These are phyloP conservation scores for Penicillium coprophilum DNA, from an alignment of 495 filamentous ascomycete genomes.

Conservation along the genomic window DNA sequence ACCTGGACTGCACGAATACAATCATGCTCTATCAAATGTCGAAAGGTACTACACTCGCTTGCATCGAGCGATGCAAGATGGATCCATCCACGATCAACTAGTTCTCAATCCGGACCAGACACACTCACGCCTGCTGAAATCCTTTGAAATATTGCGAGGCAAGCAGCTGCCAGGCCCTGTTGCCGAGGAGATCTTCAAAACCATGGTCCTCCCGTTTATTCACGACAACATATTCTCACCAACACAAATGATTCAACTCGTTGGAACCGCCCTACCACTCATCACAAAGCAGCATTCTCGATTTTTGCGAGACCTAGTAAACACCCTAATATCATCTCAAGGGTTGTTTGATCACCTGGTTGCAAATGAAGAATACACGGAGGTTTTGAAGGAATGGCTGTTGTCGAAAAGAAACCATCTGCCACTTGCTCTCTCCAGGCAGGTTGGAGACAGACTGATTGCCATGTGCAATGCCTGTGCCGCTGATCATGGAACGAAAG, in stretches of 20 bases:
- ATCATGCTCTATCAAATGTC: conserved; percentile 7
- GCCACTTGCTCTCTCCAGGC: background rate
- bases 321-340: background rate
- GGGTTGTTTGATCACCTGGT: conserved; percentile 10
- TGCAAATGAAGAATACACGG: conserved; percentile 5
- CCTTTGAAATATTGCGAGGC: conserved; percentile 8
- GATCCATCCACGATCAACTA: conserved; percentile 9
- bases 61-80: conserved; percentile 6
- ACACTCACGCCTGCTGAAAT: conserved; percentile 9
- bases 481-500: conserved; percentile 4
- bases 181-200: conserved; percentile 12
- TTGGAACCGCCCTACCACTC: conserved; percentile 13
- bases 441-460: conserved; percentile 2
- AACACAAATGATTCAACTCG: conserved; percentile 4
- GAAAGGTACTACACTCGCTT: conserved; percentile 12
- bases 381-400: conserved; percentile 12
- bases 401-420: conserved; percentile 11
- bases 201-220: conserved; percentile 7
- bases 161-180: conserved; percentile 11
- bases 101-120: conserved; percentile 7
- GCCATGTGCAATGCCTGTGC: conserved; percentile 11
- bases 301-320: conserved; percentile 3
- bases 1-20: conserved; percentile 13
- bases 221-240: conserved; percentile 1
- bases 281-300: background rate